Conservation (phyloP, 192 early-diverging fungal species). For the Chytriomyces sp. region DNA sequence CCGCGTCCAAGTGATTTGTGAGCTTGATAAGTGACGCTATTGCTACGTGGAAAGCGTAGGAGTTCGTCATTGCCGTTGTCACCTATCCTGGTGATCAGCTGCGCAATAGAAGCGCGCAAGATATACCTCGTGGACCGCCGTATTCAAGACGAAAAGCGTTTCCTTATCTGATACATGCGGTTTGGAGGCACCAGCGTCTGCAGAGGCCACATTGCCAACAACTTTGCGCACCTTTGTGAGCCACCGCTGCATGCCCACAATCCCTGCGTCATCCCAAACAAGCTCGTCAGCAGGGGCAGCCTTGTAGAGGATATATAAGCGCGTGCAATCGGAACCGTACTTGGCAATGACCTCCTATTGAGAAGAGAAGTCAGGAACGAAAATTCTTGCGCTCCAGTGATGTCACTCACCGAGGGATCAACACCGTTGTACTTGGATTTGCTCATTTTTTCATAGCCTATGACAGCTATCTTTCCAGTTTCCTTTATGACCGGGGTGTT, state of each 20-base stretch:
- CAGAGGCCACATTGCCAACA: constrained; percentile 33
- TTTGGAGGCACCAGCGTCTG: background rate
- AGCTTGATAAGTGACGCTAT: constrained; percentile 86
- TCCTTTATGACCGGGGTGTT: constrained; percentile 57
- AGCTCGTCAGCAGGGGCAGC: constrained; percentile 88
- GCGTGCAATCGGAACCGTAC: constrained; percentile 81
- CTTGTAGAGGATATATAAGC: constrained; percentile 84
- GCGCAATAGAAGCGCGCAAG: background rate
- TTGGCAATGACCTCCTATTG: constrained; percentile 52
- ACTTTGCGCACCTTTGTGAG: constrained; percentile 63
- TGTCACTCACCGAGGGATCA: constrained; percentile 67
- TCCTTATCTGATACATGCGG: background rate
- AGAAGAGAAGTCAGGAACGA: background rate
- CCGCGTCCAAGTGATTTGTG: constrained; percentile 49
- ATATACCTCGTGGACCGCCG: constrained; percentile 61
- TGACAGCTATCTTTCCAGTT: constrained; percentile 58
- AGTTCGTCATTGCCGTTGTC: constrained; percentile 41
- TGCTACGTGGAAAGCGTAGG: constrained; percentile 78
- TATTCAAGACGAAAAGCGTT: constrained; percentile 53
- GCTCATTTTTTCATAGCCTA: constrained; percentile 93
- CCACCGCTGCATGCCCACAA: constrained; percentile 92
- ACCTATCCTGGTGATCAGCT: constrained; percentile 7
- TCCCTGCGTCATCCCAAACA: constrained; percentile 88
- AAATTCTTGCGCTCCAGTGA: background rate
- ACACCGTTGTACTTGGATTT: constrained; percentile 96